These are phyloP conservation scores for Beauveria sp. DNA, from an alignment of 2,329 filamentous ascomycete genomes.

Conservation along the genomic window DNA sequence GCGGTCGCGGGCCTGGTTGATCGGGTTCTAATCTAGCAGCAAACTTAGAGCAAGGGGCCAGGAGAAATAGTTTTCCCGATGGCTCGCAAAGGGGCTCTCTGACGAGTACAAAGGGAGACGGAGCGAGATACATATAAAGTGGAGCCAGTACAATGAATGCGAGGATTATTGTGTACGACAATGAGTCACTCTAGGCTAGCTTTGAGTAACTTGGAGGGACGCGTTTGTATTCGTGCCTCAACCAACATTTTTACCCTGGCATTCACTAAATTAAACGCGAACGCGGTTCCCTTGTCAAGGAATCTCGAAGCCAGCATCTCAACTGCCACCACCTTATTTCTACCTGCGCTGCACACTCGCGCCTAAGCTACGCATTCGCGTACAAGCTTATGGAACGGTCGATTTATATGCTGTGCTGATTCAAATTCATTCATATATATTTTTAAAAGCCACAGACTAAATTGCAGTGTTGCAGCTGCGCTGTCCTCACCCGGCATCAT, in stretches of 20 bases:
- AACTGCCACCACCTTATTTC: not conserved
- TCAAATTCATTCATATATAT: not conserved
- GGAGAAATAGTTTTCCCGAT: constrained; percentile 4
- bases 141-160: not conserved
- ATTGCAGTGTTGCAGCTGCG: not conserved
- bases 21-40: too few species aligned
- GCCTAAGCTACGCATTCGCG: not conserved
- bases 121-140: not conserved
- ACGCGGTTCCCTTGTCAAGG: constrained; percentile 11
- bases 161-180: too few species aligned
- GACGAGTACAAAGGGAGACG: constrained; percentile 1
- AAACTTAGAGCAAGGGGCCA: not conserved
- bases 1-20: not conserved
- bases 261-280: constrained; percentile 10
- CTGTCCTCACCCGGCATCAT: constrained; percentile 18
- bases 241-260: not conserved
- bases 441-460: not conserved
- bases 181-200: not conserved
- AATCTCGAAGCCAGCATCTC: constrained; percentile 3
- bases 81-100: not conserved
- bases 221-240: not conserved
- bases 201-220: not conserved
- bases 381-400: not conserved
- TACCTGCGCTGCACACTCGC: not conserved
- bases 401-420: not conserved